Evolutionary conservation across 2,329 filamentous ascomycete species (phyloP), one percentile per base, ranked within the genome.

Genomic region (Microcera coccophila): DNA sequence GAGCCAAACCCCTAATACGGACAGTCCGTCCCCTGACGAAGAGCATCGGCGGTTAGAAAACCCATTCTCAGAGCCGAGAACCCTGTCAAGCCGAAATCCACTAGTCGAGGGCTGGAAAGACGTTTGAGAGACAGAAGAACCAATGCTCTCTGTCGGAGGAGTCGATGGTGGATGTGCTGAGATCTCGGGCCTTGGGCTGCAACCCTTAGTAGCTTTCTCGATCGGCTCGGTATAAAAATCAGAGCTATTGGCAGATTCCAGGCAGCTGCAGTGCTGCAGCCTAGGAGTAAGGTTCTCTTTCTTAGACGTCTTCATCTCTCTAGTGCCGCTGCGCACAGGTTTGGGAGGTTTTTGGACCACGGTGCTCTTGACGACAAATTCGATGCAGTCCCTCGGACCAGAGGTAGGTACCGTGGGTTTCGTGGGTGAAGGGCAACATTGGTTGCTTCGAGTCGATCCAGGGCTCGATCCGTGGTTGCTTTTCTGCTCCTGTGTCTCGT

Each of bases 381-480:
- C 72, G 31, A 76, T 66, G n/a, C 64, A 65, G 53, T 77, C 73
- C 47, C 74, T 63, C 15, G 73, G 73, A 1, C 73, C 73, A 38
- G 62, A 61, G 9, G 62, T 60, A 8, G 63, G 62, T 14, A 61
- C 47, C 2, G 54, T 49, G 32, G 57, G 43, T 16, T 66, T 61
- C 22, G 59, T 53, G 5, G 58, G 54, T 11, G 60, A 49, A 15
- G 55, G 59, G 17, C 53, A 43, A 19, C 53, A 50, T 33, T 41
- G 52, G 34, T 50, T 55, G n/a, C 51, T 60, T 16, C 53, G 49
- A 12, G 48, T 51, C 10, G 63, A 61, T 11, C 45, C 52, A 4
- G 57, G 55, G 31, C 57, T 64, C 2, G 50, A 44, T 15, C 64
- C 60, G 15, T 69, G 65, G 36, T 66, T 63, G 9, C 60, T 55